Evolutionary conservation across 345 rosid species (phyloP), one percentile per base, ranked within the genome.

Genomic region (Noccaea caerulescens): DNA sequence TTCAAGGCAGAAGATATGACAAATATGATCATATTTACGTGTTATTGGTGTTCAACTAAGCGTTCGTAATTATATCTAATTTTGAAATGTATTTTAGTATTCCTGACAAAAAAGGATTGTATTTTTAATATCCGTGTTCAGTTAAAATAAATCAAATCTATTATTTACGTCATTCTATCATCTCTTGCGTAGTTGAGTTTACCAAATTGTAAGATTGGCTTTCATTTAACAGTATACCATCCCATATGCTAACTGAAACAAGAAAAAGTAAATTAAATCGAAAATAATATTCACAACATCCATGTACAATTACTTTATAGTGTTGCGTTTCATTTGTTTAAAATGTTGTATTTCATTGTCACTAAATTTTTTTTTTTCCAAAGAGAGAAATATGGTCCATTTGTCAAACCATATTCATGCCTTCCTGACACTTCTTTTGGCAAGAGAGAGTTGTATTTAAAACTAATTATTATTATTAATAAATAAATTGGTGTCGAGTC

Each of bases 321-420:
- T 27, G 30, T 27, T 25, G 18, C 27, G 27, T 27, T 27, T 27
- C 30, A 27, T 27, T 27, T 27, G 30, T 27, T 27, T 27, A 27
- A 20, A 2, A 27, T 27, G 30, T 27, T 27, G 30, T 27, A 27
- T 27, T 27, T 27, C 30, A 27, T 27, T 27, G 30, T 27, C 30
- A 27, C 30, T 27, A 27, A 27, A 20, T 20, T 20, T 27, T 27
- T 27, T 27, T 27, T 27, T 27, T 27, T 3, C 30, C 30, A 27
- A 27, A 27, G 30, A 27, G 30, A 27, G 30, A 27, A 27, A 27
- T 27, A 27, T 27, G 30, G 30, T 27, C 30, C 42, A 63, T 36
- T 72, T 63, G 50, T 72, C 64, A 63, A 63, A 63, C 45, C 63
- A 63, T 23, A 63, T 13, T 63, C 76, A 53, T 53, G 63, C 57